Conservation (phyloP, 202 grass and related monocot genomes). For the Hordeum pubiflorum region DNA sequence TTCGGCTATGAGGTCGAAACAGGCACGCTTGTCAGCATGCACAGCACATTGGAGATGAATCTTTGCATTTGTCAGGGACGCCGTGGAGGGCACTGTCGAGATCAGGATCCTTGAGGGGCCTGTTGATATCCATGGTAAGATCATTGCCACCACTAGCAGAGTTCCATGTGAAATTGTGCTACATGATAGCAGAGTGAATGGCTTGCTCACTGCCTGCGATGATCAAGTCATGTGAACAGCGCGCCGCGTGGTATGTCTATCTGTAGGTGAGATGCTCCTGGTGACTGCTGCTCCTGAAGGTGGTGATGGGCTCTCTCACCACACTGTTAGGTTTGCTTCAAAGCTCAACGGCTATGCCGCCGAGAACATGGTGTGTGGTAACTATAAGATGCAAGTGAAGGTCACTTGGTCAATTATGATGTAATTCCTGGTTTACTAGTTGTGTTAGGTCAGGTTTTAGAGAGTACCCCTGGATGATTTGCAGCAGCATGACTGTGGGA, state of each 20-base stretch:
- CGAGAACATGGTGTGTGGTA: background rate
- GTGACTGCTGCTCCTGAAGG: background rate
- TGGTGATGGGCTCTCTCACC: background rate
- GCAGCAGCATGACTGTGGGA: constrained; percentile 51
- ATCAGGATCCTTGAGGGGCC: background rate
- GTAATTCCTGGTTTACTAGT: background rate
- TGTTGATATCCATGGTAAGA: background rate
- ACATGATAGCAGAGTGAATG: background rate
- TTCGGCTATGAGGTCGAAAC: background rate
- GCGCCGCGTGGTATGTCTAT: background rate
- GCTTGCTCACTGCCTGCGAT: background rate
- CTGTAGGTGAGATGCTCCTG: background rate
- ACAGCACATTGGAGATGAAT: background rate
- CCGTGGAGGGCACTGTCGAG: background rate
- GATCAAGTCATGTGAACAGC: background rate
- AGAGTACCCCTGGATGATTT: constrained; percentile 44
- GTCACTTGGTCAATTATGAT: background rate
- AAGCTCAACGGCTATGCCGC: background rate
- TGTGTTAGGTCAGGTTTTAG: background rate
- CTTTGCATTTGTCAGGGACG: background rate
- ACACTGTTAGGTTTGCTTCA: background rate
- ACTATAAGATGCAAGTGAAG: background rate
- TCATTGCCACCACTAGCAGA: background rate
- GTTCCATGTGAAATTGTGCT: background rate
- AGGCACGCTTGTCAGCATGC: background rate